Evolutionary conservation across 2,329 filamentous ascomycete species (phyloP).

Genomic region (Penicillium sp.): DNA sequence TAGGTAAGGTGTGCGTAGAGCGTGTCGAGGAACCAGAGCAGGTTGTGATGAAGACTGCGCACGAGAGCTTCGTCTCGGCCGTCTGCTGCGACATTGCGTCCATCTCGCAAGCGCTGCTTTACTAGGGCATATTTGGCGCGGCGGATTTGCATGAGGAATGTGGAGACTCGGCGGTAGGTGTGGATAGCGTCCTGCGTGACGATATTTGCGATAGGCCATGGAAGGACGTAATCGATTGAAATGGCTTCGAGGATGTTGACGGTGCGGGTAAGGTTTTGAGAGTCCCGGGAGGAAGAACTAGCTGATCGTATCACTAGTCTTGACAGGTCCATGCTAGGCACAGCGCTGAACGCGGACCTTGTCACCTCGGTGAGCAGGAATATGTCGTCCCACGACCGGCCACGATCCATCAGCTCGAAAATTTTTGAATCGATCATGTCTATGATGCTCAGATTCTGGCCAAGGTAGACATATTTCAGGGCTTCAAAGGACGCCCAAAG

Average conservation of each 20-base stretch:
- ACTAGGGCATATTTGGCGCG: constrained; percentile 70
- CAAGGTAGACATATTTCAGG: constrained; percentile 74
- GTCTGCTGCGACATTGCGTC: constrained; percentile 31
- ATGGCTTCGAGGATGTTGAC: constrained; percentile 66
- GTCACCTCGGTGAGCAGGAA: constrained; percentile 78
- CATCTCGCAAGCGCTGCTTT: constrained; percentile 45
- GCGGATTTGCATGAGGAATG: constrained; percentile 74
- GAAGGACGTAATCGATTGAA: constrained; percentile 68
- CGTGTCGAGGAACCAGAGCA: constrained; percentile 76
- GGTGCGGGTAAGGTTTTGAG: constrained; percentile 56
- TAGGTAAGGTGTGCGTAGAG: constrained; percentile 76
- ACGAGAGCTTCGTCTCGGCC: constrained; percentile 40
- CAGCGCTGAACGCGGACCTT: constrained; percentile 66
- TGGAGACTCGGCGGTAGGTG: constrained; percentile 72
- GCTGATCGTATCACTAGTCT: constrained; percentile 62
- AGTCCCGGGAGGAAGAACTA: constrained; percentile 44
- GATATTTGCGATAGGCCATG: constrained; percentile 70
- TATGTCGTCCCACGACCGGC: constrained; percentile 71
- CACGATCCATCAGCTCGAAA: constrained; percentile 72
- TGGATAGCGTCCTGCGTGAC: constrained; percentile 65
- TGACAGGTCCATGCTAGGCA: constrained; percentile 59
- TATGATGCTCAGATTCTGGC: constrained; percentile 70
- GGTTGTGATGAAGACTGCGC: constrained; percentile 61
- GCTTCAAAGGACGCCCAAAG: constrained; percentile 66
- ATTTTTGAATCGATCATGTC: constrained; percentile 67